A percentile compares a stretch with the other conserved stretches of the same genome.
Conservation (phyloP, 306 rosid species). For the Rubus parviflorus region DNA sequence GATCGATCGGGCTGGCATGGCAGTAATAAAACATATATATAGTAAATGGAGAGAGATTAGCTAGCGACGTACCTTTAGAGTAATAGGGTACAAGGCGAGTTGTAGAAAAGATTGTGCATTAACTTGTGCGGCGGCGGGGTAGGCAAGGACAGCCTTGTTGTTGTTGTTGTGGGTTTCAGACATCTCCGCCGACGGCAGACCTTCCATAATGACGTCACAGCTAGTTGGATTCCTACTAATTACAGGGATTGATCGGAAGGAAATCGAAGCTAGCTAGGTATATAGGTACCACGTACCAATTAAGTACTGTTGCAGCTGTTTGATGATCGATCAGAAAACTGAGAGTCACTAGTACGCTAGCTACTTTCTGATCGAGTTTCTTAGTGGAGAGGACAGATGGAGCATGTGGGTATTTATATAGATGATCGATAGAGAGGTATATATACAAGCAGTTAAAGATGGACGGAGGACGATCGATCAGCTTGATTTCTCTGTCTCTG, state of each 20-base stretch:
- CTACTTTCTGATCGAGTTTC: neutral
- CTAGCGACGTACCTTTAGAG: slow-evolving; percentile 67
- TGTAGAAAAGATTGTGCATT: slow-evolving; percentile 55
- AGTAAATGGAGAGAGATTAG: neutral
- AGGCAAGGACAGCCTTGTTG: slow-evolving; percentile 31
- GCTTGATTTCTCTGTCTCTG: neutral
- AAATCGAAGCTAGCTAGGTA: neutral
- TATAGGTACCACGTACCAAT: neutral
- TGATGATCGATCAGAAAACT: neutral
- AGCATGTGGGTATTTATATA: neutral
- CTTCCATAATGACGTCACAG: slow-evolving; percentile 30
- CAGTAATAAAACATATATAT: neutral
- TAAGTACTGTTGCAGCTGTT: neutral
- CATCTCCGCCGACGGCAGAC: slow-evolving; percentile 32
- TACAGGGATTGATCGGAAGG: neutral
- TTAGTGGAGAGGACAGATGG: slow-evolving; percentile 11
- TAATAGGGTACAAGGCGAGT: slow-evolving; percentile 63
- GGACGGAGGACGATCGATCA: slow-evolving; percentile 9
- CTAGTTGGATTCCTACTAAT: neutral
- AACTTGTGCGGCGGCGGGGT: slow-evolving; percentile 16
- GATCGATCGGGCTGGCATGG: neutral
- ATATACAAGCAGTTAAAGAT: neutral
- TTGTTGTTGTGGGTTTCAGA: slow-evolving; percentile 37
- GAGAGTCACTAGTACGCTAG: neutral
- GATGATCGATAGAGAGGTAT: neutral